phyloP scores from a whole-genome alignment of 164 flowering plant species.

The Pachysandra terminalis region DNA sequence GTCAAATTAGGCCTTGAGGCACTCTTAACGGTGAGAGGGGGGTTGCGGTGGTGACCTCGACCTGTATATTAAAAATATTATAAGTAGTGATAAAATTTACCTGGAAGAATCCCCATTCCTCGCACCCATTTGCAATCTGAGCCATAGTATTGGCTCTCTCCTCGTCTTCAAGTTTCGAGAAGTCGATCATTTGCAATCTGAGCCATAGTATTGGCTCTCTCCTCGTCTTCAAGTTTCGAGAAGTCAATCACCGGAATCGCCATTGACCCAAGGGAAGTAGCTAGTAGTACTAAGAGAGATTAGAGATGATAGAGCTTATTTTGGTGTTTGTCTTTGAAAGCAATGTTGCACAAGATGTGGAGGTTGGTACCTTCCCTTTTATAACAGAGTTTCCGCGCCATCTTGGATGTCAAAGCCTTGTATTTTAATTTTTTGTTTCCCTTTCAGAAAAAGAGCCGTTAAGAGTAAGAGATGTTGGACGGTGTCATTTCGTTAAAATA shows the following conservation, averaged over 20 bases:
- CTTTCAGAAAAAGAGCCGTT: neutral
- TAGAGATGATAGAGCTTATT: neutral
- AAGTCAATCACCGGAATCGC: constrained; percentile 91
- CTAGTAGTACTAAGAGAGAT: neutral
- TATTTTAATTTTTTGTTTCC: neutral
- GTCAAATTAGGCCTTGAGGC: no score
- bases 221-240: constrained; percentile 69
- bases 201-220: constrained; percentile 59
- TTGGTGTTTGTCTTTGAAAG: neutral
- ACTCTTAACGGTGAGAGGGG: no score
- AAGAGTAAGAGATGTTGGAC: constrained; percentile 4
- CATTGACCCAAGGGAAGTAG: constrained; percentile 28
- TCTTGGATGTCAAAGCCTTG: constrained; percentile 1
- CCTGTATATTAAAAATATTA: no score
- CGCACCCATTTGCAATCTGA: constrained; percentile 62
- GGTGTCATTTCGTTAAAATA: neutral
- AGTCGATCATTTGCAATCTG: constrained; percentile 63
- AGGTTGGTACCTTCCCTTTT: neutral
- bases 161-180: constrained; percentile 69
- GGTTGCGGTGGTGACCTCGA: no score
- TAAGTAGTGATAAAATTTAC: constrained; percentile 24
- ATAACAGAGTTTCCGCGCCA: constrained; percentile 11
- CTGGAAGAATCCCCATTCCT: constrained; percentile 92
- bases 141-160: constrained; percentile 64
- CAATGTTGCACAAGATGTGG: neutral